Conservation (phyloP, 768 basidiomycete genomes). For the Leccinum obscurum region DNA sequence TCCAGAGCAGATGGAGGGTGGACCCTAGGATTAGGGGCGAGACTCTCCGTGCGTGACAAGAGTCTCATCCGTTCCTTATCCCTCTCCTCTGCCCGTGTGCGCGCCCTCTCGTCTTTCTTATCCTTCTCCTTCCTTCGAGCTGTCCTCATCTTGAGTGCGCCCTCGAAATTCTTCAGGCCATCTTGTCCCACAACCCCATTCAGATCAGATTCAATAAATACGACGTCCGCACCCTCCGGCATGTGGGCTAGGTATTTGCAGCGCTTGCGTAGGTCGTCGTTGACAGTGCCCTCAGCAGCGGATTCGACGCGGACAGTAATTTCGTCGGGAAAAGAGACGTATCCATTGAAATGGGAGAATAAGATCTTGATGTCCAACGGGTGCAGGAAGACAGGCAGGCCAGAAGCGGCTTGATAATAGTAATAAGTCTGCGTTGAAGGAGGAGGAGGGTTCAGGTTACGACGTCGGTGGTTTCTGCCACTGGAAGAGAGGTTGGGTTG, state of each 20-base stretch:
- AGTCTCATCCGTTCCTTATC: constrained; percentile 57
- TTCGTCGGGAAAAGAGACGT: constrained; percentile 79
- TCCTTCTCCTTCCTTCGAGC: constrained; percentile 77
- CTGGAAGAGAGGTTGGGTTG: constrained; percentile 10
- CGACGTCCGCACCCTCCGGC: constrained; percentile 88
- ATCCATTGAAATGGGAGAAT: constrained; percentile 77
- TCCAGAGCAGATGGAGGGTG: constrained; percentile 12
- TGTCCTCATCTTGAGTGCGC: constrained; percentile 73
- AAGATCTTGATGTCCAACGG: constrained; percentile 95
- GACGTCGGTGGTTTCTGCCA: constrained; percentile 55
- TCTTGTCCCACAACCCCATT: constrained; percentile 72
- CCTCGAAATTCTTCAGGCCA: constrained; percentile 81
- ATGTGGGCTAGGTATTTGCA: constrained; percentile 96
- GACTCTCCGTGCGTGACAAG: constrained; percentile 23
- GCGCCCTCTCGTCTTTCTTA: constrained; percentile 85
- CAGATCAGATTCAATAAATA: constrained; percentile 90
- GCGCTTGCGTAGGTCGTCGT: constrained; percentile 90
- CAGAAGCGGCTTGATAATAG: constrained; percentile 94
- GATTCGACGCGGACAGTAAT: constrained; percentile 83
- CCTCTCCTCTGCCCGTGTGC: constrained; percentile 71
- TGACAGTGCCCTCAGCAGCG: constrained; percentile 73
- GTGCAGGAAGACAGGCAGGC: constrained; percentile 89
- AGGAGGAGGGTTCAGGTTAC: constrained; percentile 83
- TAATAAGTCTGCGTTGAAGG: constrained; percentile 90
- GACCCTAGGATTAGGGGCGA: constrained; percentile 6